A percentile compares a stretch with the other conserved stretches of the same genome.
phyloP scores from a whole-genome alignment of 495 filamentous ascomycete species.

The Podospora sp. region DNA sequence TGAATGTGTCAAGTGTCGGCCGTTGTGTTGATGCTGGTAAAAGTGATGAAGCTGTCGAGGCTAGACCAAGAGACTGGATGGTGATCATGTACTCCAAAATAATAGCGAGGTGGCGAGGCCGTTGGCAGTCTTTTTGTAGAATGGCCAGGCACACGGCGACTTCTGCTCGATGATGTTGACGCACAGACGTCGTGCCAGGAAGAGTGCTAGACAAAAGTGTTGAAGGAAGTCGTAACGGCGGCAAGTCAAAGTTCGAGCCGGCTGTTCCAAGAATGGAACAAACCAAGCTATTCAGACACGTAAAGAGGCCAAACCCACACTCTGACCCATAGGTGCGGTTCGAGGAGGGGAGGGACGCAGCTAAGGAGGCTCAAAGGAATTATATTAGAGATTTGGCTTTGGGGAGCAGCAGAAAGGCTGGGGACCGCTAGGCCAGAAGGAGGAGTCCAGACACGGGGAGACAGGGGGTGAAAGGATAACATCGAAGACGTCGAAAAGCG shows the following conservation, averaged over 20 bases:
- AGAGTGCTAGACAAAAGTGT: constrained; percentile 24
- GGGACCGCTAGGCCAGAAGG: constrained; percentile 36
- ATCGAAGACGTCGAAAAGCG: constrained; percentile 19
- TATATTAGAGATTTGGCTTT: constrained; percentile 30
- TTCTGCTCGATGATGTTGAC: constrained; percentile 25
- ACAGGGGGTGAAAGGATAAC: constrained; percentile 29
- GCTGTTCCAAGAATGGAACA: constrained; percentile 21
- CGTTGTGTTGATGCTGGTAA: neutral
- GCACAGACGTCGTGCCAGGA: constrained; percentile 28
- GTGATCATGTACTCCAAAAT: neutral
- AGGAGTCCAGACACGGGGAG: constrained; percentile 37
- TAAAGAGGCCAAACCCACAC: constrained; percentile 7
- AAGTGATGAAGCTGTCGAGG: neutral
- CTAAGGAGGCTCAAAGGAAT: constrained; percentile 32
- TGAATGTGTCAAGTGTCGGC: neutral
- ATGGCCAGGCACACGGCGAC: constrained; percentile 22
- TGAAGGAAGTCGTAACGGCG: constrained; percentile 25
- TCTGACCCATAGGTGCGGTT: constrained; percentile 4
- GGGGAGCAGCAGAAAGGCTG: constrained; percentile 13
- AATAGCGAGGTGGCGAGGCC: constrained; percentile 18
- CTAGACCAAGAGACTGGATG: neutral
- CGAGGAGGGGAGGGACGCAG: constrained; percentile 15
- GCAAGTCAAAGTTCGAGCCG: constrained; percentile 26
- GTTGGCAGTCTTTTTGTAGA: constrained; percentile 26
- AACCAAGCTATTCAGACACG: constrained; percentile 24